Percentiles rank a stretch among this genome's conserved stretches.
phyloP scores from a whole-genome alignment of 805 yeast genomes.

The Wickerhamomyces silvicola region DNA sequence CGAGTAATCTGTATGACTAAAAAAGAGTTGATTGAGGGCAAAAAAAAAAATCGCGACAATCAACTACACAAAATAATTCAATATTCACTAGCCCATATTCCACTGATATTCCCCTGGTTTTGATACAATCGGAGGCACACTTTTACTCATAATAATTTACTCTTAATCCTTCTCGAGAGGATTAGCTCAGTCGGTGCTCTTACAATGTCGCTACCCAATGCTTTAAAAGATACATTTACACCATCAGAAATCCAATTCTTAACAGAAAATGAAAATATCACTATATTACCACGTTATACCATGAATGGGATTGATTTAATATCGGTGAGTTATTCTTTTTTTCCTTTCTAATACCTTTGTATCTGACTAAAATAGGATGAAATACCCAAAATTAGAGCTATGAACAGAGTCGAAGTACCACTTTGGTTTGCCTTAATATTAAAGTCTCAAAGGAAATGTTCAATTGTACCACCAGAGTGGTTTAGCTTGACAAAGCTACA shows the following conservation, averaged over 20 bases:
- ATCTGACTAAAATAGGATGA: conserved; percentile 22
- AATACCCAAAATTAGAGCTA: conserved; percentile 57
- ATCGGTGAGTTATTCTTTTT: conserved; percentile 38
- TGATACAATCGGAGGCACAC: too few species aligned
- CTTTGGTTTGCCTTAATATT: conserved; percentile 83
- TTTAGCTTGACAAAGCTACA: conserved; percentile 48
- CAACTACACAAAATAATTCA: too few species aligned
- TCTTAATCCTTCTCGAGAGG: too few species aligned
- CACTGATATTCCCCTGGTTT: too few species aligned
- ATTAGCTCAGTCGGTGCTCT: background rate
- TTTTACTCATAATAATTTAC: too few species aligned
- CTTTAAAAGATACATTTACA: conserved; percentile 48
- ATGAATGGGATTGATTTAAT: conserved; percentile 60
- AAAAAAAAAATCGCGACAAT: too few species aligned
- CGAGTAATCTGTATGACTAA: too few species aligned
- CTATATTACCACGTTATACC: conserved; percentile 73
- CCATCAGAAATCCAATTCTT: conserved; percentile 78
- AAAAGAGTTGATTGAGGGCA: too few species aligned
- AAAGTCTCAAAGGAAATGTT: conserved; percentile 81
- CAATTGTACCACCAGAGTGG: conserved; percentile 85
- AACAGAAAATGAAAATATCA: conserved; percentile 72
- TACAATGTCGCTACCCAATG: conserved; percentile 57
- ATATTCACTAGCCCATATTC: too few species aligned
- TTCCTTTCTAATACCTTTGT: background rate
- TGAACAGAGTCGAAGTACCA: conserved; percentile 67